Conservation (phyloP, 106 monocot genomes). For the Allium cepa region DNA sequence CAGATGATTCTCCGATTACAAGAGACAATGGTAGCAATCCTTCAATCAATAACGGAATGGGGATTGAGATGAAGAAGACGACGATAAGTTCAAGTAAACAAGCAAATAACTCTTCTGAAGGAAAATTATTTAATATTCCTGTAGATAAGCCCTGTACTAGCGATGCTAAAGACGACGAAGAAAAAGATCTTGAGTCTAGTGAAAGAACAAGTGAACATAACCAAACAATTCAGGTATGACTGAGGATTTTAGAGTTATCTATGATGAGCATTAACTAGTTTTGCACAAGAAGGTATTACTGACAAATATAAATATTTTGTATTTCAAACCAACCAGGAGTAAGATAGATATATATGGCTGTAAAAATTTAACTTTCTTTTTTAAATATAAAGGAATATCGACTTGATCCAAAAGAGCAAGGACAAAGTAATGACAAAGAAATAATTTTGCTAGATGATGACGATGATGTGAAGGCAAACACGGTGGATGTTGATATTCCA, state of each 20-base stretch:
- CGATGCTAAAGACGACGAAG: background rate
- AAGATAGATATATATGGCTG: no score
- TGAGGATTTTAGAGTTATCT: background rate
- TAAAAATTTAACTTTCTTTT: no score
- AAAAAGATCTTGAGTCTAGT: background rate
- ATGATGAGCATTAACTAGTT: no score
- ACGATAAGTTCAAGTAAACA: background rate
- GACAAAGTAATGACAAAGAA: constrained; percentile 7
- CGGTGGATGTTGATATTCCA: background rate
- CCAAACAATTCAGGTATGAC: constrained; percentile 3
- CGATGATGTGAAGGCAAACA: constrained; percentile 4
- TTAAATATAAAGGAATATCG: no score
- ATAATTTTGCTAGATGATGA: constrained; percentile 14
- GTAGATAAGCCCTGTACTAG: background rate
- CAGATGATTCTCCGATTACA: background rate
- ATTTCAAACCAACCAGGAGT: no score
- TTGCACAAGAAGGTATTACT: no score
- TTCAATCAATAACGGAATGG: background rate
- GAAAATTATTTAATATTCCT: background rate
- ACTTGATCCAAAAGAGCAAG: constrained; percentile 3
- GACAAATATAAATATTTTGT: no score
- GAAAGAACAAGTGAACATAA: constrained; percentile 3
- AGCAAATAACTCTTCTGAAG: background rate
- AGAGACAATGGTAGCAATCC: background rate
- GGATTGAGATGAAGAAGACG: background rate